Conservation (phyloP, 164 flowering plant species). For the Dillenia suffruticosa region DNA sequence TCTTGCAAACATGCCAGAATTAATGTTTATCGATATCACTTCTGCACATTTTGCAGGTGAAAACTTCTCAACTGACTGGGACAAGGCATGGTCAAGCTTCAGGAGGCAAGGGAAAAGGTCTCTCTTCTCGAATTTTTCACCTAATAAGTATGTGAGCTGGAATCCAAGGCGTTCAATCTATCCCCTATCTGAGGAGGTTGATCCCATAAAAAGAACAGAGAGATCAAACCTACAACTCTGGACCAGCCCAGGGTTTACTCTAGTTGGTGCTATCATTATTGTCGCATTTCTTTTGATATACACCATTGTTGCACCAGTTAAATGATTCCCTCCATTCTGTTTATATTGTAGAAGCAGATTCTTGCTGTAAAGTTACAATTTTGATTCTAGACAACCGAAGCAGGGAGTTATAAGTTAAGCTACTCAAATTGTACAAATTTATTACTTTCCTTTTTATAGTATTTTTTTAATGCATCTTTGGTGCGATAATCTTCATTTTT, state of each 20-base stretch:
- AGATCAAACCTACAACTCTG: constrained; percentile 75
- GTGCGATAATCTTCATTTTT: too few relatives aligned
- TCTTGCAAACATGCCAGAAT: not conserved
- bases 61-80: constrained; percentile 80
- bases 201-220: constrained; percentile 92
- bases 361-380: not conserved
- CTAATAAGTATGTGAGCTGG: constrained; percentile 90
- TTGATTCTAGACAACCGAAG: constrained; percentile 1
- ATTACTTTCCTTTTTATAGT: not conserved
- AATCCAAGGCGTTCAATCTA: constrained; percentile 81
- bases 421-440: not conserved
- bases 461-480: constrained; percentile 1
- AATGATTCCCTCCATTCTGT: constrained; percentile 24
- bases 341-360: not conserved
- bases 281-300: constrained; percentile 70
- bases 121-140: constrained; percentile 61
- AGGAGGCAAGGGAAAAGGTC: constrained; percentile 71
- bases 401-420: constrained; percentile 1
- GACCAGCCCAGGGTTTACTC: constrained; percentile 87
- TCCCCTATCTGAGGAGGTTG: constrained; percentile 85
- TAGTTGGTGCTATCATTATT: constrained; percentile 65
- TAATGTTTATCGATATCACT: not conserved
- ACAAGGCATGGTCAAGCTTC: constrained; percentile 90
- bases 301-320: constrained; percentile 63
- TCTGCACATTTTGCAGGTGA: constrained; percentile 37